A percentile compares a stretch with the other conserved stretches of the same genome.
Conservation (phyloP, 2,329 filamentous ascomycete species). For the Elsinoe ampelina region DNA sequence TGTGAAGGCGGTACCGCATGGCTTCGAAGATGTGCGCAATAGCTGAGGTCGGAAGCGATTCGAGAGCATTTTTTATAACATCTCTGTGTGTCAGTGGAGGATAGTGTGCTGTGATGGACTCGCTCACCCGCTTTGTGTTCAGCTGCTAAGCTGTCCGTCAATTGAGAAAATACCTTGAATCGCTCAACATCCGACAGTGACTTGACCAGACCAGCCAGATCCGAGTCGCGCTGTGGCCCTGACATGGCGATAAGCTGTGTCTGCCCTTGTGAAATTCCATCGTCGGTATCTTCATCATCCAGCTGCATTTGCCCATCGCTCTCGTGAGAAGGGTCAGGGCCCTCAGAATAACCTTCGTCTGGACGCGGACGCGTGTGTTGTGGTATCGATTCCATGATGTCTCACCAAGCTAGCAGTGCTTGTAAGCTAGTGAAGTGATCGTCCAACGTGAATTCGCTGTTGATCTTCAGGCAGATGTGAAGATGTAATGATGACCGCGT, state of each 20-base stretch:
- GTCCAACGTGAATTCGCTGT: background rate
- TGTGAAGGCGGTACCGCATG: slow-evolving; percentile 75
- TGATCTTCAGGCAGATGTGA: background rate
- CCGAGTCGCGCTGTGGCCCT: background rate
- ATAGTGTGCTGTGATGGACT: background rate
- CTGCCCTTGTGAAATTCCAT: background rate
- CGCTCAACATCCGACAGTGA: slow-evolving; percentile 17
- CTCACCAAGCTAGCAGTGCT: slow-evolving; percentile 1
- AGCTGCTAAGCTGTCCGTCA: slow-evolving; percentile 12
- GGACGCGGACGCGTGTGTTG: slow-evolving; percentile 31
- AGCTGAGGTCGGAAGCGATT: slow-evolving; percentile 67
- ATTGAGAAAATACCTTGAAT: slow-evolving; percentile 12
- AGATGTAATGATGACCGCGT: background rate
- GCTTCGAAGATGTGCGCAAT: slow-evolving; percentile 73
- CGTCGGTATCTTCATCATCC: slow-evolving; percentile 24
- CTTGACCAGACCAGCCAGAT: slow-evolving; percentile 4
- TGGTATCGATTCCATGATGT: slow-evolving; percentile 14
- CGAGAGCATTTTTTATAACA: slow-evolving; percentile 68
- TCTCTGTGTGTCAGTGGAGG: slow-evolving; percentile 43
- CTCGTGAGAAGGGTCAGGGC: slow-evolving; percentile 41
- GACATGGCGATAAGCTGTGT: background rate
- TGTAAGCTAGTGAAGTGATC: background rate
- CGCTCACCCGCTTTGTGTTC: slow-evolving; percentile 11
- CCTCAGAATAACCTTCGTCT: slow-evolving; percentile 70
- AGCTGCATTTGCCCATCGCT: slow-evolving; percentile 33